phyloP scores from a whole-genome alignment of 768 basidiomycete genomes.

The Termitomyces sp. region DNA sequence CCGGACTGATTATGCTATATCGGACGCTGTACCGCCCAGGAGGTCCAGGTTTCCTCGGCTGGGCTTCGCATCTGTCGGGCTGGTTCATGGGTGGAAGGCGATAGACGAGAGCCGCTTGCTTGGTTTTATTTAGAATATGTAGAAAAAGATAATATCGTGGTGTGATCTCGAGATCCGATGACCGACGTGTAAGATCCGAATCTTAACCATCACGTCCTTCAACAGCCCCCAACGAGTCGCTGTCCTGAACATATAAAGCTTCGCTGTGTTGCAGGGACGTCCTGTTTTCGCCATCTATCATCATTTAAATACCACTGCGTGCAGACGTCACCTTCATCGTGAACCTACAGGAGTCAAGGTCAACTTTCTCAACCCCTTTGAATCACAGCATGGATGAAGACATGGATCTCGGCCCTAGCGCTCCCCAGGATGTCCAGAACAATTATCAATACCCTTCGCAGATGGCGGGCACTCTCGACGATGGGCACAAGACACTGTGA shows the following conservation, averaged over 20 bases:
- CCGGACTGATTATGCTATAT: slow-evolving; percentile 64
- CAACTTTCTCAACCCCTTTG: slow-evolving; percentile 6
- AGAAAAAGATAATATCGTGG: not conserved
- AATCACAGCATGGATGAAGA: slow-evolving; percentile 64
- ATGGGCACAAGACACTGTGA: slow-evolving; percentile 70
- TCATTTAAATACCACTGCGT: slow-evolving; percentile 10
- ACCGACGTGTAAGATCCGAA: slow-evolving; percentile 41
- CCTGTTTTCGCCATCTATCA: slow-evolving; percentile 21
- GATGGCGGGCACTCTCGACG: slow-evolving; percentile 20
- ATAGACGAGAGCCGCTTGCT: slow-evolving; percentile 21
- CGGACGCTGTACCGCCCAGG: slow-evolving; percentile 65
- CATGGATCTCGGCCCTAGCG: slow-evolving; percentile 56
- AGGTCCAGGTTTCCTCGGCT: slow-evolving; percentile 41
- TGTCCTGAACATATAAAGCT: slow-evolving; percentile 16
- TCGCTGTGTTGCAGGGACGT: slow-evolving; percentile 5
- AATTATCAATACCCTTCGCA: slow-evolving; percentile 27
- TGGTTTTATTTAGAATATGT: not conserved
- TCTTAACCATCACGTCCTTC: slow-evolving; percentile 21
- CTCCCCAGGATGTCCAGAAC: slow-evolving; percentile 29
- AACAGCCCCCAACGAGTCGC: slow-evolving; percentile 6
- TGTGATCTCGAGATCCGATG: slow-evolving; percentile 21
- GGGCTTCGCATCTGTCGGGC: slow-evolving; percentile 56
- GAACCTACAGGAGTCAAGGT: slow-evolving; percentile 8
- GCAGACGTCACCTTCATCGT: not conserved
- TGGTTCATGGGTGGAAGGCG: slow-evolving; percentile 61